phyloP scores from a whole-genome alignment of 371 early-diverging fungal species.

The Cokeromyces recurvatus region DNA sequence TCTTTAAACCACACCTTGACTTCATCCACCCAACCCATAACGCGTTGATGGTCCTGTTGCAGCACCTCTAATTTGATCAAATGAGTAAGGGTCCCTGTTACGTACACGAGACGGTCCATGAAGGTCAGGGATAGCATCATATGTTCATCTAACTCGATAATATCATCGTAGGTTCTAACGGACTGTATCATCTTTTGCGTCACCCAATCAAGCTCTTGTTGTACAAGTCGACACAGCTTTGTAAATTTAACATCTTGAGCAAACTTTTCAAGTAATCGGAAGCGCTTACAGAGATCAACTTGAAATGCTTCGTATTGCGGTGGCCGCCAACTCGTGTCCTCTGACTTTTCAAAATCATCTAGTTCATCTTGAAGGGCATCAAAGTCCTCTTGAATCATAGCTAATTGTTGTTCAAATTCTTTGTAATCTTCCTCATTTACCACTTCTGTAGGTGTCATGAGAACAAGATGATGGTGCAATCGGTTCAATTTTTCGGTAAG shows the following conservation, averaged over 20 bases:
- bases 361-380: no score
- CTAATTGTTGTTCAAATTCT: no score
- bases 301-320: no score
- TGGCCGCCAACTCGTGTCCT: no score
- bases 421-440: no score
- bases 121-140: slow-evolving; percentile 16
- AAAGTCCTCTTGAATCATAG: no score
- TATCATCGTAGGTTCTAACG: slow-evolving; percentile 29
- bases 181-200: slow-evolving; percentile 40
- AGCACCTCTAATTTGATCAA: slow-evolving; percentile 24
- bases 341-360: no score
- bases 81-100: slow-evolving; percentile 19
- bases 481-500: slow-evolving; percentile 27
- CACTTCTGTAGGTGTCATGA: slow-evolving; percentile 36
- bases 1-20: slow-evolving; percentile 42
- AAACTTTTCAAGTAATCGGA: no score
- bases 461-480: slow-evolving; percentile 26
- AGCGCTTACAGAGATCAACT: no score
- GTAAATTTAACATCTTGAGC: no score
- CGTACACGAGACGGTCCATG: no score
- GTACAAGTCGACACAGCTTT: slow-evolving; percentile 27
- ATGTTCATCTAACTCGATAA: slow-evolving; percentile 29
- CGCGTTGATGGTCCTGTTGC: slow-evolving; percentile 25
- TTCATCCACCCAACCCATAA: slow-evolving; percentile 47
- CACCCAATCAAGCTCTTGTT: slow-evolving; percentile 42